phyloP scores from a whole-genome alignment of 2,329 filamentous ascomycete species.

The Verticillium nubilum region DNA sequence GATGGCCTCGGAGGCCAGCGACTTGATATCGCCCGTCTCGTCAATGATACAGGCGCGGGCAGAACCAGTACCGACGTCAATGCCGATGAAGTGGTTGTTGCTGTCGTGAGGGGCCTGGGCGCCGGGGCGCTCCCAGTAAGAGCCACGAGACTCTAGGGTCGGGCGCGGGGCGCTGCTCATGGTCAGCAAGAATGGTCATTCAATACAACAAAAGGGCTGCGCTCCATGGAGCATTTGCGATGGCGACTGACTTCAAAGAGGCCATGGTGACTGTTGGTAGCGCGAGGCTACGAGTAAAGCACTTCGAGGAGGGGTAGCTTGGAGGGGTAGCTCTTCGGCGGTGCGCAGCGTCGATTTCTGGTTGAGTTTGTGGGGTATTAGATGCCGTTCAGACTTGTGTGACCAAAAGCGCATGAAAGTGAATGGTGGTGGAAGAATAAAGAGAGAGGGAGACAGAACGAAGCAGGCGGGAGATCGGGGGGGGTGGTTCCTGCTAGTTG shows the following conservation, averaged over 20 bases:
- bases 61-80: slow-evolving; percentile 95
- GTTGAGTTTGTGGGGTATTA: background rate
- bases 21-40: slow-evolving; percentile 79
- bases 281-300: background rate
- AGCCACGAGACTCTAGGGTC: background rate
- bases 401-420: background rate
- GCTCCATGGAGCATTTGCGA: background rate
- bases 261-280: background rate
- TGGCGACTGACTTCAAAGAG: background rate
- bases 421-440: background rate
- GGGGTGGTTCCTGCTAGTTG: background rate
- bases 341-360: background rate
- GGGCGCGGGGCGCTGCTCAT: background rate
- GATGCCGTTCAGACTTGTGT: background rate
- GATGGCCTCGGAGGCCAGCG: slow-evolving; percentile 68
- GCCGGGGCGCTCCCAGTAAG: background rate
- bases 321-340: background rate
- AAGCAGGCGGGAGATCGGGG: background rate
- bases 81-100: slow-evolving; percentile 66
- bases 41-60: slow-evolving; percentile 96
- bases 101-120: background rate
- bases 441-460: background rate
- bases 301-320: background rate
- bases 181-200: background rate
- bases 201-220: too few relatives aligned